Evolutionary conservation across 192 early-diverging fungal species (phyloP).

Genomic region (Cladochytrium replicatum): DNA sequence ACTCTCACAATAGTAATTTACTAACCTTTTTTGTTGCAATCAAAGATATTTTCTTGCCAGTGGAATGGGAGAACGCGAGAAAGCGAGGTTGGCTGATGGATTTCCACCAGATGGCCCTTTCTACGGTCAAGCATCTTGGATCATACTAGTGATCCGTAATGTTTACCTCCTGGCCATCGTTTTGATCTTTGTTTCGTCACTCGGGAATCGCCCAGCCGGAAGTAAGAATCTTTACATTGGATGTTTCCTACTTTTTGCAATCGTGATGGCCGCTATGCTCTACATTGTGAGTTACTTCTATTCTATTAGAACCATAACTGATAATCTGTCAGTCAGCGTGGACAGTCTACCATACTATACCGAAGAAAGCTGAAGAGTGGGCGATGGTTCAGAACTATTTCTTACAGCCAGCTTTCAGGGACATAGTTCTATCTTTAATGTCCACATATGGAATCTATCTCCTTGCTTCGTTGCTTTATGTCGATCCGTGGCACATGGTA

Average conservation of each 20-base stretch:
- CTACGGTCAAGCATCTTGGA: conserved; percentile 23
- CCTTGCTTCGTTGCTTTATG: conserved; percentile 19
- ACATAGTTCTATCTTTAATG: conserved; percentile 25
- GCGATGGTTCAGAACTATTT: conserved; percentile 11
- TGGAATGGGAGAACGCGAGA: conserved; percentile 11
- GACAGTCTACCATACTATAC: conserved; percentile 22
- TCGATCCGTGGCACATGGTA: conserved; percentile 40
- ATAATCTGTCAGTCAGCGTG: neutral
- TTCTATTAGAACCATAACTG: conserved; percentile 3
- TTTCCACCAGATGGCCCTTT: conserved; percentile 22
- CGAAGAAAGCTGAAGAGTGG: conserved; percentile 15
- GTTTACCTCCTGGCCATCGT: conserved; percentile 31
- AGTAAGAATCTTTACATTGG: conserved; percentile 57
- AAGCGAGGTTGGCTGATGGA: neutral
- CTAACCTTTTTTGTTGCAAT: neutral
- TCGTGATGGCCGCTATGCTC: conserved; percentile 67
- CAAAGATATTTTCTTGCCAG: conserved; percentile 24
- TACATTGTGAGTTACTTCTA: conserved; percentile 38
- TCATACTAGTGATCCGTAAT: conserved; percentile 18
- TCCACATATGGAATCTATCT: conserved; percentile 41
- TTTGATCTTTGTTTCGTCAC: conserved; percentile 37
- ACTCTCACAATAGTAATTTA: conserved; percentile 6
- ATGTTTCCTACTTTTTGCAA: conserved; percentile 63
- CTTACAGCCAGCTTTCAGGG: conserved; percentile 9
- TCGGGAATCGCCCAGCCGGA: conserved; percentile 42